phyloP scores from a whole-genome alignment of 2,329 filamentous ascomycete species.

The Fusarium sulawesiense region DNA sequence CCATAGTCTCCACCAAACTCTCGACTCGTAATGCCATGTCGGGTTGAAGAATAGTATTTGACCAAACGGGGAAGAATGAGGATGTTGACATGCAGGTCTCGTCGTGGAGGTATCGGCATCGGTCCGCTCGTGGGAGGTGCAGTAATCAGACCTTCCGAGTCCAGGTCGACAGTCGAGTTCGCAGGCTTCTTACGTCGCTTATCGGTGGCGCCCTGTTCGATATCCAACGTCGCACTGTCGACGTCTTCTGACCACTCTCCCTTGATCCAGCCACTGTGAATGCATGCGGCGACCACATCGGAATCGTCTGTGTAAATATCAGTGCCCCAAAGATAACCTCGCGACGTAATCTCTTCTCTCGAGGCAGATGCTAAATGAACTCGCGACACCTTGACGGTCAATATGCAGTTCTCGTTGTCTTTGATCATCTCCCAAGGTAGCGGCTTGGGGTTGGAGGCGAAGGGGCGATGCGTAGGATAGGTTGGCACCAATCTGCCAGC shows the following conservation, averaged over 20 bases:
- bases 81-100: constrained; percentile 88
- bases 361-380: constrained; percentile 76
- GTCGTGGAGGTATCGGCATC: constrained; percentile 71
- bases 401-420: constrained; percentile 86
- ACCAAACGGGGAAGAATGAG: constrained; percentile 83
- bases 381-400: constrained; percentile 87
- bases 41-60: constrained; percentile 78
- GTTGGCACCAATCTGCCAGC: constrained; percentile 60
- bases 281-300: constrained; percentile 90
- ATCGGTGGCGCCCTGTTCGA: constrained; percentile 54
- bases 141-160: constrained; percentile 59
- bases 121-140: constrained; percentile 70
- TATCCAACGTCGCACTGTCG: constrained; percentile 73
- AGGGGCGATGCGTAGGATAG: constrained; percentile 55
- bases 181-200: constrained; percentile 51
- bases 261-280: constrained; percentile 91
- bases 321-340: constrained; percentile 89
- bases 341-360: constrained; percentile 84
- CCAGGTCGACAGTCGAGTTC: constrained; percentile 49
- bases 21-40: constrained; percentile 84
- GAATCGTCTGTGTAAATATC: constrained; percentile 97
- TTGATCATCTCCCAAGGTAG: constrained; percentile 79
- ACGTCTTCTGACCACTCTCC: constrained; percentile 88
- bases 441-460: constrained; percentile 71
- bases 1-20: constrained; percentile 73